Conservation (phyloP, 129 eudicot genomes). For the Oenanthe sinensis region DNA sequence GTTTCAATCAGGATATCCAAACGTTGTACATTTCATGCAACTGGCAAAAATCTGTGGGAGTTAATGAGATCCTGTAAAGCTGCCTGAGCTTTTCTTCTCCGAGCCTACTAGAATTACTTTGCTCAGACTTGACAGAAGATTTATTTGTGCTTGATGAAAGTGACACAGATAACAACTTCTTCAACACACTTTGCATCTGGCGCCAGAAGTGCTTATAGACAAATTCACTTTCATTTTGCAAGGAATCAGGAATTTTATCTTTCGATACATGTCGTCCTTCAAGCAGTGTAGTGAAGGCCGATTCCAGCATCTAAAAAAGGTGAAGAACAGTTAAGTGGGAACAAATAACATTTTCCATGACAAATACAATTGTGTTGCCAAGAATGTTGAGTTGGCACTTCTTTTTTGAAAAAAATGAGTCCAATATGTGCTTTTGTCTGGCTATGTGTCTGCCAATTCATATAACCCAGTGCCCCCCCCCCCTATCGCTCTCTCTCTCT, state of each 20-base stretch:
- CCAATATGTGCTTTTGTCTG: too few relatives aligned
- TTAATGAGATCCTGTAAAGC: slow-evolving; percentile 77
- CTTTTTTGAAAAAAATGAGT: too few relatives aligned
- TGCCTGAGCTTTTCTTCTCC: slow-evolving; percentile 65
- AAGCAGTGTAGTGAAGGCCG: slow-evolving; percentile 61
- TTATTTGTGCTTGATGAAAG: slow-evolving; percentile 39
- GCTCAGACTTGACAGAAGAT: slow-evolving; percentile 34
- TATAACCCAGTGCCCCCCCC: neutral
- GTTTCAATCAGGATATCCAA: slow-evolving; percentile 36
- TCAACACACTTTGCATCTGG: slow-evolving; percentile 64
- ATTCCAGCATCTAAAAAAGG: slow-evolving; percentile 53
- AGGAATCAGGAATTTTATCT: slow-evolving; percentile 20
- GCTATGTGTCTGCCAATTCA: neutral
- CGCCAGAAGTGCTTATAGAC: slow-evolving; percentile 66
- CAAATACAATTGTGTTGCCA: neutral
- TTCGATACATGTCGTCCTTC: slow-evolving; percentile 68
- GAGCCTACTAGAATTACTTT: slow-evolving; percentile 19
- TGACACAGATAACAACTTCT: slow-evolving; percentile 51
- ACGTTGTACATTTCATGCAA: slow-evolving; percentile 54
- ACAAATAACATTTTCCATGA: neutral
- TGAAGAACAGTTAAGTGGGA: neutral
- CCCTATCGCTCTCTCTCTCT: too few relatives aligned
- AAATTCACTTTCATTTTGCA: slow-evolving; percentile 17
- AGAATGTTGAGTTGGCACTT: neutral
- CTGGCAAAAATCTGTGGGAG: slow-evolving; percentile 59